Evolutionary conservation across 352 stramenopile species (phyloP).

Genomic region (Phytopythium montanum): DNA sequence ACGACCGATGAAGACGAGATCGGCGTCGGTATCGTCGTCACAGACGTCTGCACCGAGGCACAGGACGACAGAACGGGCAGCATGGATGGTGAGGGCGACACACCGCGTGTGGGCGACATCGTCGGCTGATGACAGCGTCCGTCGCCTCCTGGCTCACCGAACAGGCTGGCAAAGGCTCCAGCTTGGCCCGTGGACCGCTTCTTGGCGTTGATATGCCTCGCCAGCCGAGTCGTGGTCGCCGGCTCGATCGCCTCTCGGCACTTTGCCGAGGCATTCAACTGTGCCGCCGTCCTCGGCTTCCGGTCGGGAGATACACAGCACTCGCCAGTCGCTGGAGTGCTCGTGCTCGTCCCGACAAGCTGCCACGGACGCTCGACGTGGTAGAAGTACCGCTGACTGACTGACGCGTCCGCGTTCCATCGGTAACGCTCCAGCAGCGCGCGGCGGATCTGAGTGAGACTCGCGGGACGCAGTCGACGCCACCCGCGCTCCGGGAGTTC

Average conservation of each 20-base stretch:
- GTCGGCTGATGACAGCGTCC: not conserved
- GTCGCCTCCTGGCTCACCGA: conserved; percentile 1
- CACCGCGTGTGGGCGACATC: not conserved
- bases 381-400: conserved; percentile 37
- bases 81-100: not conserved
- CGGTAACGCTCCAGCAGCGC: conserved; percentile 50
- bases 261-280: not conserved
- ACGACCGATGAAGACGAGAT: not conserved
- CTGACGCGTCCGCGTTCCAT: conserved; percentile 41
- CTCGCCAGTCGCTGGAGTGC: not conserved
- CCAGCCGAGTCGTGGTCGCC: conserved; percentile 36
- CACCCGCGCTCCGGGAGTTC: conserved; percentile 66
- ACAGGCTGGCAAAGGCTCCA: conserved; percentile 15
- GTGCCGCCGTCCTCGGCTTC: not conserved
- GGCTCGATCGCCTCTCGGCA: conserved; percentile 7
- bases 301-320: not conserved
- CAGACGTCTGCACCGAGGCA: not conserved
- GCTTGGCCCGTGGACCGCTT: conserved; percentile 20
- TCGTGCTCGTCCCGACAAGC: conserved; percentile 11
- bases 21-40: not conserved
- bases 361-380: conserved; percentile 54
- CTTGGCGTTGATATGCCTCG: conserved; percentile 47
- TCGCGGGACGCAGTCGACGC: conserved; percentile 40
- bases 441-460: conserved; percentile 41
- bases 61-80: not conserved